A percentile compares a stretch with the other conserved stretches of the same genome.
Evolutionary conservation across 1,284 basidiomycete genomes (phyloP).

Genomic region (Irpex sp.): DNA sequence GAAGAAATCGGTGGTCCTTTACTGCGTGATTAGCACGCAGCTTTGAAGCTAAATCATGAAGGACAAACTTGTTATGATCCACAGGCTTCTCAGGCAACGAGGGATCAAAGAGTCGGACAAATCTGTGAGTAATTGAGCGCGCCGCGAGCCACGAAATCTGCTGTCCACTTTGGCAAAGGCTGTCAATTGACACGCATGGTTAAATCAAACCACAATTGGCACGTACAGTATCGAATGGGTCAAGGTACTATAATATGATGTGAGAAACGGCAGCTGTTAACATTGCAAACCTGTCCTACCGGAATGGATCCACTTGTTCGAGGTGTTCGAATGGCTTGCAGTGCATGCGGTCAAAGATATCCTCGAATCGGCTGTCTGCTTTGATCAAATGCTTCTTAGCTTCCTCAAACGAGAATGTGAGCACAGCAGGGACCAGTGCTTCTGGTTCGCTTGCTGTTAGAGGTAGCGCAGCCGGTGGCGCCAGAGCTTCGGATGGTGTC

Average conservation of each 20-base stretch:
- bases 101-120: slow-evolving; percentile 72
- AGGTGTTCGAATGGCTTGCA: slow-evolving; percentile 77
- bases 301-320: slow-evolving; percentile 72
- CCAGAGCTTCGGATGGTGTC: neutral
- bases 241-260: slow-evolving; percentile 32
- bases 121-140: slow-evolving; percentile 80
- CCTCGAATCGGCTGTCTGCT: slow-evolving; percentile 69
- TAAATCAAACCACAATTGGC: too few species aligned
- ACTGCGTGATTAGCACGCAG: neutral
- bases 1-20: slow-evolving; percentile 42
- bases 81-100: slow-evolving; percentile 64
- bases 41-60: slow-evolving; percentile 6
- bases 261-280: neutral
- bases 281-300: slow-evolving; percentile 34
- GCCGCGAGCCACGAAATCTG: slow-evolving; percentile 94
- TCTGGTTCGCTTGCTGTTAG: neutral
- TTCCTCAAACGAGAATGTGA: slow-evolving; percentile 73
- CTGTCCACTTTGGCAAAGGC: slow-evolving; percentile 52
- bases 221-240: slow-evolving; percentile 53
- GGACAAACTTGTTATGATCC: slow-evolving; percentile 35
- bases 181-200: neutral
- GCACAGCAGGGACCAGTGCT: slow-evolving; percentile 52
- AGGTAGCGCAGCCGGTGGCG: neutral
- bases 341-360: slow-evolving; percentile 58
- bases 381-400: slow-evolving; percentile 70